Evolutionary conservation across 352 stramenopile species (phyloP).

Genomic region (Globisporangium acanthophoron): DNA sequence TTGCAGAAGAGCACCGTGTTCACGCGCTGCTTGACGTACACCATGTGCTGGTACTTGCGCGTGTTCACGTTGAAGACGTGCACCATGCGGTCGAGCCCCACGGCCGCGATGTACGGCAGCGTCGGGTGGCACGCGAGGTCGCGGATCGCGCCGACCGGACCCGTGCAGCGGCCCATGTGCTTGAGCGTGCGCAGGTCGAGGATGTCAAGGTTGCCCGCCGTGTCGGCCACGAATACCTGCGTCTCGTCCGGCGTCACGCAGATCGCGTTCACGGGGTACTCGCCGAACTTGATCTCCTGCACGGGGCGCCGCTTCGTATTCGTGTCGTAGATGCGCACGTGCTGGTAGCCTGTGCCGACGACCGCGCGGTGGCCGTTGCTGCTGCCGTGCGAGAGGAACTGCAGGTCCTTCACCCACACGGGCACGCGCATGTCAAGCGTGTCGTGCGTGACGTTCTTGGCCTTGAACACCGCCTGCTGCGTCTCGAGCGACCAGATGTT

Average conservation of each 20-base stretch:
- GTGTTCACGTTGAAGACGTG: conserved; percentile 90
- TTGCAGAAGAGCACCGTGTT: conserved; percentile 89
- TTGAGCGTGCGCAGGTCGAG: conserved; percentile 88
- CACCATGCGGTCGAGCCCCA: conserved; percentile 93
- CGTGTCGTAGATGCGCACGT: conserved; percentile 86
- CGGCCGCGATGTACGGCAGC: conserved; percentile 84
- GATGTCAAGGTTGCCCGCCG: conserved; percentile 84
- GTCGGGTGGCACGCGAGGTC: conserved; percentile 88
- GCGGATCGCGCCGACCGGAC: conserved; percentile 87
- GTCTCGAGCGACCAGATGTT: conserved; percentile 81
- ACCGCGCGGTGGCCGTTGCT: conserved; percentile 71
- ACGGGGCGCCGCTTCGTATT: conserved; percentile 80
- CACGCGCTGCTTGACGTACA: conserved; percentile 87
- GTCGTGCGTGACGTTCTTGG: conserved; percentile 86
- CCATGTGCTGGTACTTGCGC: conserved; percentile 59
- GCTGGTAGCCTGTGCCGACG: conserved; percentile 70
- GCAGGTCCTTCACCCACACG: conserved; percentile 85
- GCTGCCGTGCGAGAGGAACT: conserved; percentile 47
- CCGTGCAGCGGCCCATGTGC: conserved; percentile 83
- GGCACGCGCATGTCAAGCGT: conserved; percentile 86
- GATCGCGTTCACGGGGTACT: conserved; percentile 68
- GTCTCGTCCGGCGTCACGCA: conserved; percentile 75
- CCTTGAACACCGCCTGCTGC: conserved; percentile 68
- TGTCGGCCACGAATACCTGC: conserved; percentile 81
- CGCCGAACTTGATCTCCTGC: conserved; percentile 62